Conservation (phyloP, 2,329 filamentous ascomycete genomes). For the Fonsecaea erecta region DNA sequence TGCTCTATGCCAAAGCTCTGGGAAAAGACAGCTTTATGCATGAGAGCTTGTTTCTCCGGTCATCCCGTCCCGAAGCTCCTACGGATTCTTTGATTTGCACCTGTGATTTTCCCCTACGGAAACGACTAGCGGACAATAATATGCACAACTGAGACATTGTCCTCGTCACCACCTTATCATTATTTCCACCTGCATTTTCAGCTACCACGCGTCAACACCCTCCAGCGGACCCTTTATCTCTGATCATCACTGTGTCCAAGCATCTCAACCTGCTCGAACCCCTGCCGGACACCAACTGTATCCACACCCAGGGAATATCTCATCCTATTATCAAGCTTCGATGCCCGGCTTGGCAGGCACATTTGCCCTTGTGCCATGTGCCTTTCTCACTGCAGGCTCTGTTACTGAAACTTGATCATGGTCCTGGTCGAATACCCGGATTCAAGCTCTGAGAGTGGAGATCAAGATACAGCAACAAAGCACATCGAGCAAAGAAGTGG, state of each 20-base stretch:
- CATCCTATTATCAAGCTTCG: slow-evolving; percentile 7
- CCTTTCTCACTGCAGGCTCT: background rate
- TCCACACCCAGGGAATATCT: background rate
- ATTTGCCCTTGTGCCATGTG: slow-evolving; percentile 9
- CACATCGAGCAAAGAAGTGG: slow-evolving; percentile 19
- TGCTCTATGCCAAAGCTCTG: background rate
- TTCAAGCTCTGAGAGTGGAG: slow-evolving; percentile 47
- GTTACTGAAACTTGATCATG: slow-evolving; percentile 13
- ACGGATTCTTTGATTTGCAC: background rate
- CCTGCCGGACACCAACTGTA: background rate
- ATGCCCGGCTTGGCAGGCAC: slow-evolving; percentile 27
- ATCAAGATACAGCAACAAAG: slow-evolving; percentile 10
- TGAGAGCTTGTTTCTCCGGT: background rate
- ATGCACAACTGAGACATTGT: slow-evolving; percentile 29
- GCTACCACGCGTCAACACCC: background rate
- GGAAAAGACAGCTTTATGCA: background rate
- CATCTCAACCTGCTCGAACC: slow-evolving; percentile 14
- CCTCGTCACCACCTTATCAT: slow-evolving; percentile 22
- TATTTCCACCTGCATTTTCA: background rate
- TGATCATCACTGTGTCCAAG: slow-evolving; percentile 17
- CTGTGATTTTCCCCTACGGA: background rate
- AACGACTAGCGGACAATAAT: slow-evolving; percentile 3
- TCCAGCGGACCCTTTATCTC: slow-evolving; percentile 8
- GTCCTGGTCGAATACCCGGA: slow-evolving; percentile 67
- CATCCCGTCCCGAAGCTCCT: background rate